These are phyloP conservation scores for Vigna mungo DNA, from an alignment of 306 rosid species.

Conservation along the genomic window DNA sequence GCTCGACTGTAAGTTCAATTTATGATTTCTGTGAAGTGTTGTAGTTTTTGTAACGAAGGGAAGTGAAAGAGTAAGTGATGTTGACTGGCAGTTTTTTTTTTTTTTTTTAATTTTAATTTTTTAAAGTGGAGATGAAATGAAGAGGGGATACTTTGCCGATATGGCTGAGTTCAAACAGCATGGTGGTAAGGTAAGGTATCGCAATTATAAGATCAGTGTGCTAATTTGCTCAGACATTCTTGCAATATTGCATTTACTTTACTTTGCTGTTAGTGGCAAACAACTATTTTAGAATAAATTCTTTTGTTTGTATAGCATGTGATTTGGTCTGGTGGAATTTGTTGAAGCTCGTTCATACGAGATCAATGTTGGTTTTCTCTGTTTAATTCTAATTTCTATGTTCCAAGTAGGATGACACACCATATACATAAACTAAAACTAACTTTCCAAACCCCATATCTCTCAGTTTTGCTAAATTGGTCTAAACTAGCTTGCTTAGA, in stretches of 20 bases:
- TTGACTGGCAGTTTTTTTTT: constrained; percentile 28
- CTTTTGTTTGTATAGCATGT: constrained; percentile 21
- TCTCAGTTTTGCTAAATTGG: constrained; percentile 11
- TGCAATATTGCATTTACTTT: background rate
- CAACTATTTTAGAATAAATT: constrained; percentile 5
- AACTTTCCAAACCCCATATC: constrained; percentile 13
- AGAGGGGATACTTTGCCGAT: constrained; percentile 83
- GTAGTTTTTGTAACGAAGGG: background rate
- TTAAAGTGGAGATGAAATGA: constrained; percentile 91
- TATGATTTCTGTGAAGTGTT: constrained; percentile 1
- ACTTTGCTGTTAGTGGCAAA: background rate
- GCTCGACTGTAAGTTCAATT: constrained; percentile 80
- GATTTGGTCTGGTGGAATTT: constrained; percentile 15
- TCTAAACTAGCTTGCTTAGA: constrained; percentile 9
- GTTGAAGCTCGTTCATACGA: constrained; percentile 1
- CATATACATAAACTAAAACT: background rate
- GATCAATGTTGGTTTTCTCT: background rate
- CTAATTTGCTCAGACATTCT: constrained; percentile 1
- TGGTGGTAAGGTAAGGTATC: constrained; percentile 80
- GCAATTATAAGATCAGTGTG: background rate
- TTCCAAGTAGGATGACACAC: constrained; percentile 21
- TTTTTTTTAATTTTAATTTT: background rate
- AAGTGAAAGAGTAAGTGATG: constrained; percentile 26
- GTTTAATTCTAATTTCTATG: background rate
- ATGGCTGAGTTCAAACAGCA: constrained; percentile 72